Evolutionary conservation across 192 early-diverging fungal genomes (phyloP).

Genomic region (Mortierella antarctica): DNA sequence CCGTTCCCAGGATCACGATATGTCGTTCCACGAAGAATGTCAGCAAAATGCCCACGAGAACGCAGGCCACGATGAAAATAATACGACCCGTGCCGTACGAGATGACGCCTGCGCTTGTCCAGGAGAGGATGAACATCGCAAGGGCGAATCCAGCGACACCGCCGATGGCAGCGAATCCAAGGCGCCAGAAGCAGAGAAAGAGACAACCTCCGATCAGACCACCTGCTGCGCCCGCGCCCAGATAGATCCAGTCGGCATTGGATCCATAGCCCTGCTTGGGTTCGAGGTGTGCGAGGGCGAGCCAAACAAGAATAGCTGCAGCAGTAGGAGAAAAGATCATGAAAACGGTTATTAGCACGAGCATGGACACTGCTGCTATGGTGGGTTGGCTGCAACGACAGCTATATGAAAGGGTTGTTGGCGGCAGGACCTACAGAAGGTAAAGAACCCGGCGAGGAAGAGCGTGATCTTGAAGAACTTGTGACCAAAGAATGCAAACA

Average conservation of each 20-base stretch:
- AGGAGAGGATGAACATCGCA: constrained; percentile 76
- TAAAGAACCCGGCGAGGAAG: constrained; percentile 82
- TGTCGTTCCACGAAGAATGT: constrained; percentile 73
- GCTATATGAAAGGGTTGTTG: background rate
- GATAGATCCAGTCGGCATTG: constrained; percentile 53
- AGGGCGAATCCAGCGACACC: constrained; percentile 80
- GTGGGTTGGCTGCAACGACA: background rate
- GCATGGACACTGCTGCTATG: background rate
- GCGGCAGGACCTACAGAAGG: constrained; percentile 58
- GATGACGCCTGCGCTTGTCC: constrained; percentile 69
- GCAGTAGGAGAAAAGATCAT: background rate
- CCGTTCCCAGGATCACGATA: constrained; percentile 74
- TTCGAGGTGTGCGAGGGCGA: constrained; percentile 59
- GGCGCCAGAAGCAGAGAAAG: constrained; percentile 68
- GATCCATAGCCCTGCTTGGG: constrained; percentile 41
- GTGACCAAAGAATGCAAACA: constrained; percentile 76
- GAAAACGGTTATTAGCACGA: background rate
- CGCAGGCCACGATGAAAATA: constrained; percentile 72
- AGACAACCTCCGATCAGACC: constrained; percentile 74
- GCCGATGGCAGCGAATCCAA: constrained; percentile 80
- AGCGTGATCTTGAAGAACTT: constrained; percentile 71
- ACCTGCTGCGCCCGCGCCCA: constrained; percentile 66
- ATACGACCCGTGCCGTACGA: constrained; percentile 66
- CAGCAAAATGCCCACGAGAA: constrained; percentile 65
- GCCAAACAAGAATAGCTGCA: constrained; percentile 55